Evolutionary conservation across 1,284 basidiomycete species (phyloP).

Genomic region (Ceratobasidium sp.): DNA sequence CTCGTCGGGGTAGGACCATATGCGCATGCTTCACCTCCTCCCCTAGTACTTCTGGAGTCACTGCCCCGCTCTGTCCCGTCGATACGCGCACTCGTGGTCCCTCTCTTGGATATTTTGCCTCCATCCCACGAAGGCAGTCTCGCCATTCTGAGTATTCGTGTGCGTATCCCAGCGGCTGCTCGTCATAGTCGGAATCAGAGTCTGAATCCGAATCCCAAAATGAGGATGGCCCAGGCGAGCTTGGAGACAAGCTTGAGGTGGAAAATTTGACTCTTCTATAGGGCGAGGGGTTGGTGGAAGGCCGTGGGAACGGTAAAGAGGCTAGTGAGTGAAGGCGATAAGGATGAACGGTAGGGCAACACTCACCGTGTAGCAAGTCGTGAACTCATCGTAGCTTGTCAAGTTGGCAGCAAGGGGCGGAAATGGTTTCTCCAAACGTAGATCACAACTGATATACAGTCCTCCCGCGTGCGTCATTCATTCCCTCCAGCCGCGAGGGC

Average conservation of each 20-base stretch:
- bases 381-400: conserved; percentile 1
- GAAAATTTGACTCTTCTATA: conserved; percentile 12
- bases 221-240: conserved; percentile 18
- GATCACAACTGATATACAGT: conserved; percentile 9
- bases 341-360: too few species aligned
- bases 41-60: too few species aligned
- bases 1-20: too few species aligned
- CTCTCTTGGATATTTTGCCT: conserved; percentile 25
- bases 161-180: too few species aligned
- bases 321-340: too few species aligned
- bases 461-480: conserved; percentile 18
- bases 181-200: conserved; percentile 22
- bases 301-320: not conserved
- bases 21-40: too few species aligned
- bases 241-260: conserved; percentile 15
- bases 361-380: conserved; percentile 5
- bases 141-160: conserved; percentile 26
- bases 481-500: too few species aligned
- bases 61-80: conserved; percentile 7
- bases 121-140: conserved; percentile 32
- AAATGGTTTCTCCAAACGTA: not conserved
- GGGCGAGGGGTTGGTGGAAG: not conserved
- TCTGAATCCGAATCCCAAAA: conserved; percentile 8
- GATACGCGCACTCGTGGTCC: conserved; percentile 5
- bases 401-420: not conserved